These are phyloP conservation scores for Casuarina glauca DNA, from an alignment of 306 rosid species.

Conservation along the genomic window DNA sequence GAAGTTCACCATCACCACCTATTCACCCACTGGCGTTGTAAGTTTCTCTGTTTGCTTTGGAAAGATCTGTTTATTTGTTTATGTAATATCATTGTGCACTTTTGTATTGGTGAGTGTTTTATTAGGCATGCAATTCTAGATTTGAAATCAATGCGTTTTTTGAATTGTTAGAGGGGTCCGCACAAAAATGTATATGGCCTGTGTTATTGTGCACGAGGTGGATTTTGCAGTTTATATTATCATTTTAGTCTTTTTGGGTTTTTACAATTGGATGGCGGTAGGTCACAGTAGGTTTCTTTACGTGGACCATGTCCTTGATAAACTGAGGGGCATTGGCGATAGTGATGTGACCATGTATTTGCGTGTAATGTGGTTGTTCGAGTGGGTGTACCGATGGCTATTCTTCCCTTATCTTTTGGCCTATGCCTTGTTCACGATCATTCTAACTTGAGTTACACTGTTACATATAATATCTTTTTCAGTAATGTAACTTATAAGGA, in stretches of 20 bases:
- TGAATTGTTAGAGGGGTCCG: neutral
- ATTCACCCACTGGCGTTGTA: slow-evolving; percentile 88
- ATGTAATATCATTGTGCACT: neutral
- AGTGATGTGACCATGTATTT: too few species aligned
- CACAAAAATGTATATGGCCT: neutral
- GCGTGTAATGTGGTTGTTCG: too few species aligned
- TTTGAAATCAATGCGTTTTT: neutral
- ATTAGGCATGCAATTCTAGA: neutral
- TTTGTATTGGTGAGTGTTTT: neutral
- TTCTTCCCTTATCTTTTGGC: neutral
- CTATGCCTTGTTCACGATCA: neutral
- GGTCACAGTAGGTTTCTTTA: neutral
- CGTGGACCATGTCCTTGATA: neutral
- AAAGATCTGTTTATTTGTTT: slow-evolving; percentile 3
- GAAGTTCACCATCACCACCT: slow-evolving; percentile 84
- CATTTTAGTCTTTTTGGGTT: neutral
- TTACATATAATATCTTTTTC: neutral
- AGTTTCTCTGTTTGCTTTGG: slow-evolving; percentile 22
- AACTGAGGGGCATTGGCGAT: neutral
- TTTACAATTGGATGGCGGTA: neutral
- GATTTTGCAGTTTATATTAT: neutral
- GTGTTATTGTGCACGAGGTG: neutral
- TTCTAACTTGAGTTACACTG: neutral
- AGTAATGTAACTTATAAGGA: neutral
- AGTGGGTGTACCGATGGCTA: too few species aligned